phyloP scores from a whole-genome alignment of 2,329 filamentous ascomycete species.

The Aciculosporium take region DNA sequence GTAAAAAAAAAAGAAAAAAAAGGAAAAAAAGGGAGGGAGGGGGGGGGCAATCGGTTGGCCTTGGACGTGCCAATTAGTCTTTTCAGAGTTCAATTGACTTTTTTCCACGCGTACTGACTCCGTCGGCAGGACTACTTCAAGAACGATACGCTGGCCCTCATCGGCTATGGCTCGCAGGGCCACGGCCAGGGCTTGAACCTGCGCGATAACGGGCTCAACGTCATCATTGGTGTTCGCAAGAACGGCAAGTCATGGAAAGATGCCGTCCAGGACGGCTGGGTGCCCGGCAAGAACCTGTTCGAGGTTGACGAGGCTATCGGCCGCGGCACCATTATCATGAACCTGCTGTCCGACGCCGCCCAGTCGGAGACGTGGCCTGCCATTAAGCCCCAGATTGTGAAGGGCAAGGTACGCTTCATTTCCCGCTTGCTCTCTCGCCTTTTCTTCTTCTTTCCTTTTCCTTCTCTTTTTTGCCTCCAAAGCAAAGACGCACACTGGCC shows the following conservation, averaged over 20 bases:
- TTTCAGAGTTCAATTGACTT: not conserved
- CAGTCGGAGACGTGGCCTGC: constrained; percentile 97
- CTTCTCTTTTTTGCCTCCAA: not conserved
- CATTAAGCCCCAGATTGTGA: constrained; percentile 94
- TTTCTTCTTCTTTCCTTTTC: not conserved
- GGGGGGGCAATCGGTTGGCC: not conserved
- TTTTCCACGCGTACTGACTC: not conserved
- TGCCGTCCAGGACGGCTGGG: constrained; percentile 92
- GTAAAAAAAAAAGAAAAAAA: not conserved
- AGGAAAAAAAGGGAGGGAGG: not conserved
- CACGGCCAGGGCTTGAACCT: constrained; percentile 99
- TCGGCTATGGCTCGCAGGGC: constrained; percentile 95
- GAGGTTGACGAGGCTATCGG: constrained; percentile 93
- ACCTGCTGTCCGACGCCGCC: constrained; percentile 92
- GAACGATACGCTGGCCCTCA: constrained; percentile 96
- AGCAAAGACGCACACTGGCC: not conserved
- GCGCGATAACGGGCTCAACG: constrained; percentile 97
- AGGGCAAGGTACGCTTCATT: constrained; percentile 69
- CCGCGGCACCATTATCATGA: constrained; percentile 94
- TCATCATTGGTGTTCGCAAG: constrained; percentile 98
- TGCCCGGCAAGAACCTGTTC: constrained; percentile 97
- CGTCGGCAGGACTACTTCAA: constrained; percentile 85
- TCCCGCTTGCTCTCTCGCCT: no score
- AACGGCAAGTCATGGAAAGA: constrained; percentile 98
- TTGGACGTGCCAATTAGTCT: not conserved